Evolutionary conservation across 1,139 yeast species (phyloP).

Genomic region (Spencermartinsiella ligniputridi): DNA sequence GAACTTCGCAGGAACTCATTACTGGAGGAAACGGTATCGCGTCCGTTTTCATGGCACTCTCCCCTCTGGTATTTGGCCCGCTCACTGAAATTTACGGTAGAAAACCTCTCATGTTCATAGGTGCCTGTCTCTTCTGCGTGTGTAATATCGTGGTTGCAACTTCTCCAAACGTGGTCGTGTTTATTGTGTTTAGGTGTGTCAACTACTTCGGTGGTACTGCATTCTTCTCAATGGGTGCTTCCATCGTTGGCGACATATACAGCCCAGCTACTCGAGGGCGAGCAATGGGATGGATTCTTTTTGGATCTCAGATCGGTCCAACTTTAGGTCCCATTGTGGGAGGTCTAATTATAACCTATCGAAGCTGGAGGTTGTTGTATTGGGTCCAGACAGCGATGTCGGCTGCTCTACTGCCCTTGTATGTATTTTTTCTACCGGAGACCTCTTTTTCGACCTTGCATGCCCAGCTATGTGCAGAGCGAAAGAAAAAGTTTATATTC

Average conservation of each 20-base stretch:
- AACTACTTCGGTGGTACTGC: constrained; percentile 51
- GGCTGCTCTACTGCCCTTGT: constrained; percentile 32
- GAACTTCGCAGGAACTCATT: constrained; percentile 6
- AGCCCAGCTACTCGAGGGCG: constrained; percentile 63
- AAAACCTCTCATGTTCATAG: constrained; percentile 39
- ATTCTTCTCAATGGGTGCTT: constrained; percentile 76
- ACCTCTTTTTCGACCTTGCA: constrained; percentile 42
- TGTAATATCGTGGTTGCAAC: constrained; percentile 41
- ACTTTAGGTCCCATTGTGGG: constrained; percentile 77
- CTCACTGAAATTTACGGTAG: constrained; percentile 49
- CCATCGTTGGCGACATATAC: constrained; percentile 74
- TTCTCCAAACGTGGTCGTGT: constrained; percentile 48
- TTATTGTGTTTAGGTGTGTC: constrained; percentile 43
- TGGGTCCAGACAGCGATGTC: constrained; percentile 53
- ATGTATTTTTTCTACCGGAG: constrained; percentile 57
- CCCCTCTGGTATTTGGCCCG: constrained; percentile 48
- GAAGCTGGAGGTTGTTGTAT: constrained; percentile 17
- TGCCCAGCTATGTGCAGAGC: constrained; percentile 36
- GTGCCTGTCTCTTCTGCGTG: constrained; percentile 35
- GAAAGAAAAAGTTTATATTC: constrained; percentile 45
- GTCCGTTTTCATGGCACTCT: constrained; percentile 45
- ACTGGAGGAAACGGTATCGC: constrained; percentile 11
- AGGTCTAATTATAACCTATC: constrained; percentile 60
- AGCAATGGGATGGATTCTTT: constrained; percentile 72
- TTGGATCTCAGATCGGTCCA: constrained; percentile 80